Conservation (phyloP, 768 basidiomycete genomes). For the Boletellus sp. region DNA sequence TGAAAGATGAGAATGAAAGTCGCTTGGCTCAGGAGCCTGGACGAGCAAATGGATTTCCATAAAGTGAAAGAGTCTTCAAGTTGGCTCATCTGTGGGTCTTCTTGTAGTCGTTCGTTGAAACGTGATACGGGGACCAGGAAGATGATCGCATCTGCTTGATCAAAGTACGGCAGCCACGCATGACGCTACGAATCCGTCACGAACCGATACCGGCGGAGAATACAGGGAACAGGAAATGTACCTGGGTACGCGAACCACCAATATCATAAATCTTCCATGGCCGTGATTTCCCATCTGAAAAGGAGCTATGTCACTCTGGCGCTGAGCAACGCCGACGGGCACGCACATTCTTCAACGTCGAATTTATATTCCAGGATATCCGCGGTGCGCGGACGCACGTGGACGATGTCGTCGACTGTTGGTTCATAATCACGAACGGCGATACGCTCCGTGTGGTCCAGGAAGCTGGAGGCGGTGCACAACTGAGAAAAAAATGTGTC, state of each 20-base stretch:
- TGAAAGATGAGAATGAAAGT: slow-evolving; percentile 63
- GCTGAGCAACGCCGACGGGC: neutral
- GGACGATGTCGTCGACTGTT: slow-evolving; percentile 68
- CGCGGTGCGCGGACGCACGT: slow-evolving; percentile 64
- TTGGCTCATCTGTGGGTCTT: slow-evolving; percentile 67
- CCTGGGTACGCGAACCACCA: slow-evolving; percentile 67
- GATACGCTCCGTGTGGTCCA: slow-evolving; percentile 65
- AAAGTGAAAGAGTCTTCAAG: slow-evolving; percentile 69
- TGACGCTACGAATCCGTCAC: slow-evolving; percentile 47
- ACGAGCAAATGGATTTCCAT: slow-evolving; percentile 68
- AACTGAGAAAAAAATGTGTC: neutral
- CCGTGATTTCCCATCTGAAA: slow-evolving; percentile 35
- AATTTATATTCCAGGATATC: slow-evolving; percentile 67
- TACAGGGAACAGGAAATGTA: slow-evolving; percentile 26
- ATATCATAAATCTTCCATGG: slow-evolving; percentile 78
- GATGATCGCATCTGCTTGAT: slow-evolving; percentile 74
- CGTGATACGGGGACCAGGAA: slow-evolving; percentile 82
- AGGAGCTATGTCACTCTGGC: neutral
- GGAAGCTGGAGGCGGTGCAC: slow-evolving; percentile 44
- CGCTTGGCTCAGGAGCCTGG: slow-evolving; percentile 56
- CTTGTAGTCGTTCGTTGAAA: slow-evolving; percentile 70
- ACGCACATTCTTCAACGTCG: slow-evolving; percentile 33
- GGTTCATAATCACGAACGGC: slow-evolving; percentile 58
- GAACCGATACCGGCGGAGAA: neutral
- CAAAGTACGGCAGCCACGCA: slow-evolving; percentile 80